Conservation (phyloP, 345 rosid species). For the Cardamine occulta region DNA sequence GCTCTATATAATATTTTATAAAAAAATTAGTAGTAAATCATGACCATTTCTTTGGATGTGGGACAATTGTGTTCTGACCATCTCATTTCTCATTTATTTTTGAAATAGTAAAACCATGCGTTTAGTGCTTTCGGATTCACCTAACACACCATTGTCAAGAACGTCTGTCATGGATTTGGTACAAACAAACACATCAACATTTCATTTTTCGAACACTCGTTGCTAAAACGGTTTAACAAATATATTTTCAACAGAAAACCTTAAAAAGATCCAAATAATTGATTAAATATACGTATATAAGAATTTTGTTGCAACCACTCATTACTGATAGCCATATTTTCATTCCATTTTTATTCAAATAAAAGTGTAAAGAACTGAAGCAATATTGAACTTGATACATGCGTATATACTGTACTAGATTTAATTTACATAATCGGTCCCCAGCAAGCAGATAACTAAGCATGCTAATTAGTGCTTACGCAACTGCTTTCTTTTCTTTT, state of each 20-base stretch:
- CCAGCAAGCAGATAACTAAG: constrained; percentile 26
- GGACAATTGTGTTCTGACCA: background rate
- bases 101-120: background rate
- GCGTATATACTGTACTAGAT: background rate
- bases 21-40: background rate
- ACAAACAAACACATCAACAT: constrained; percentile 5
- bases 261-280: background rate
- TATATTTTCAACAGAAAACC: background rate
- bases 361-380: background rate
- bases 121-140: constrained; percentile 14
- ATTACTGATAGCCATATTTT: background rate
- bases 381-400: background rate
- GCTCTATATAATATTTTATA: no score
- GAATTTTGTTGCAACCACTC: background rate
- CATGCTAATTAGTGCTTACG: constrained; percentile 32
- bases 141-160: constrained; percentile 4
- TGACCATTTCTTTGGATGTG: constrained; percentile 12
- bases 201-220: constrained; percentile 17
- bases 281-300: no score
- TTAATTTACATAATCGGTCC: constrained; percentile 8
- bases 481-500: background rate
- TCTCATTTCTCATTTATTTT: background rate
- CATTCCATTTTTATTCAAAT: background rate
- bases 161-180: constrained; percentile 4
- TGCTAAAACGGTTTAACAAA: background rate